Evolutionary conservation across 495 filamentous ascomycete genomes (phyloP), one percentile per base, ranked within the genome.

Genomic region (Amniculicola lignicola): DNA sequence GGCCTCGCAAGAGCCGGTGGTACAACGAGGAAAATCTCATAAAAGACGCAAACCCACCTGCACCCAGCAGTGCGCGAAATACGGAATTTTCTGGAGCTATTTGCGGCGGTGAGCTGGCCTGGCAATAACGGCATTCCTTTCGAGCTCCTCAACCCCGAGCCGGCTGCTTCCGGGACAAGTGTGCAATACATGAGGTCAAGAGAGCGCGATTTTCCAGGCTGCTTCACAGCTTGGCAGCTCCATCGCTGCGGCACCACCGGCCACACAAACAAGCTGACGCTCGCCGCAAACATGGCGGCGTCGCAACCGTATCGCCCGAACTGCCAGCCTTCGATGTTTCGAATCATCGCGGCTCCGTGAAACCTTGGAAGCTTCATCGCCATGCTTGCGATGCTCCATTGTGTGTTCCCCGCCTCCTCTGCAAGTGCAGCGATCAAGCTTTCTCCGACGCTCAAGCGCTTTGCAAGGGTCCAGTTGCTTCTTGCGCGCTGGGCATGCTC

Each of bases 121-220:
- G 25, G 36, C 23, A 46, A 46, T 44, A 51, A 21, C 46, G 51
- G 51, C 51, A 37, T 15, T 37, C n/a, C 36, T 35, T 12, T 45
- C 24, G 43, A 40, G 29, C 52, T 36, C 39, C 38, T 35, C n/a
- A 15, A 15, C 47, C 28, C 39, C 22, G 39, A 36, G 5, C 29
- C 47, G 24, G 10, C 39, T 21, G 31, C 16, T 39, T 19, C 43
- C 57, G 57, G 53, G 46, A 47, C 59, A 37, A 46, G 46, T 48
- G 15, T n/a, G 5, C 18, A n/a, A n/a, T 53, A 38, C 45, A 57
- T 40, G 27, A 44, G 21, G 31, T 28, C 45, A n/a, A n/a, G 35
- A 47, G 53, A 52, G 59, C 59, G 59, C 54, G 59, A 58, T 62
- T 62, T 62, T 57, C 36, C 22, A 40, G 35, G 27, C 41, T 50